Evolutionary conservation across 2,329 filamentous ascomycete species (phyloP).

Genomic region (Aspergillus sclerotialis): DNA sequence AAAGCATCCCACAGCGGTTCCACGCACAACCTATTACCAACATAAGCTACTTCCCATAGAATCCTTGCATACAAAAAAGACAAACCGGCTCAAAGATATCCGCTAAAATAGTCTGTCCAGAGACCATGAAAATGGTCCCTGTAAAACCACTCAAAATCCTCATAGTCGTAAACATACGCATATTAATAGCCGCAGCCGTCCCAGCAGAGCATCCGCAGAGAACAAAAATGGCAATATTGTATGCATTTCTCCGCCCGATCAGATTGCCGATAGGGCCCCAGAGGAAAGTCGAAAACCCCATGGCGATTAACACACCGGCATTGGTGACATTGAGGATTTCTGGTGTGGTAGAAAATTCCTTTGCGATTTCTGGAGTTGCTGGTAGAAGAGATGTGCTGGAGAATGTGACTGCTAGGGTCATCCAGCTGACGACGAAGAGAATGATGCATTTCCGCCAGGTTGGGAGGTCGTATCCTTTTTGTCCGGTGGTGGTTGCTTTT

Average conservation of each 20-base stretch:
- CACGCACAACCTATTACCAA: slow-evolving; percentile 28
- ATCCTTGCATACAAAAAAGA: background rate
- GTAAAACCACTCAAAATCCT: slow-evolving; percentile 29
- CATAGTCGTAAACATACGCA: slow-evolving; percentile 30
- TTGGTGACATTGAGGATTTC: slow-evolving; percentile 32
- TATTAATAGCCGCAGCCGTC: slow-evolving; percentile 23
- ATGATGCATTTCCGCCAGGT: slow-evolving; percentile 36
- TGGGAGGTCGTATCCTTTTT: slow-evolving; percentile 20
- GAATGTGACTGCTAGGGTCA: slow-evolving; percentile 35
- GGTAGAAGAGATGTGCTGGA: slow-evolving; percentile 37
- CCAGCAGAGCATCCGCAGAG: slow-evolving; percentile 26
- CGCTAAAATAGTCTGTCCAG: slow-evolving; percentile 32
- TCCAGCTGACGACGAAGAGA: slow-evolving; percentile 36
- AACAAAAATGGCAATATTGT: slow-evolving; percentile 28
- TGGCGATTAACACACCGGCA: slow-evolving; percentile 30
- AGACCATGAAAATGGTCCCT: slow-evolving; percentile 34
- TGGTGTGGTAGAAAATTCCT: slow-evolving; percentile 28
- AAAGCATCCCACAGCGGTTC: slow-evolving; percentile 39
- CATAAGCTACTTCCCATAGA: slow-evolving; percentile 1
- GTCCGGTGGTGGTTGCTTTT: slow-evolving; percentile 8
- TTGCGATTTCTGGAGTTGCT: slow-evolving; percentile 34
- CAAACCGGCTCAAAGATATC: slow-evolving; percentile 33
- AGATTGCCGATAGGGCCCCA: slow-evolving; percentile 27
- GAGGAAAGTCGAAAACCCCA: slow-evolving; percentile 32
- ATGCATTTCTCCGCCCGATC: slow-evolving; percentile 23